Conservation (phyloP, 2,329 filamentous ascomycete genomes). For the Graphilbum sp. region DNA sequence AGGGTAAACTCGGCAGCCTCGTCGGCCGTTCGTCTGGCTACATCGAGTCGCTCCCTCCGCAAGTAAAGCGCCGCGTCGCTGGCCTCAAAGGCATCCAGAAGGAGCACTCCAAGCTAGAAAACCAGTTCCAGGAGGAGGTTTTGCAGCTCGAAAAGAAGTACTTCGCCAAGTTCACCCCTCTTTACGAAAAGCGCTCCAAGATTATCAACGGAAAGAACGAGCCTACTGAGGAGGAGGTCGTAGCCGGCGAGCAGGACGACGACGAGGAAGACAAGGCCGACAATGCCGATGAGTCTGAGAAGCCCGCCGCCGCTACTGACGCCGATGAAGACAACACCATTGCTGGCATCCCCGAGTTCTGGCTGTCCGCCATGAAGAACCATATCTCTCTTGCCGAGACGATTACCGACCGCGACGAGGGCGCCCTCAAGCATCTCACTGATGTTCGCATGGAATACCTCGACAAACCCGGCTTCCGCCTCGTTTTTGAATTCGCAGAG, state of each 20-base stretch:
- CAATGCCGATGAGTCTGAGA: constrained; percentile 32
- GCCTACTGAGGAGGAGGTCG: constrained; percentile 74
- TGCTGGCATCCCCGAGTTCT: constrained; percentile 93
- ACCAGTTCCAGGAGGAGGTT: constrained; percentile 96
- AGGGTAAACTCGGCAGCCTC: constrained; percentile 84
- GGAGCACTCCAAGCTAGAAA: constrained; percentile 95
- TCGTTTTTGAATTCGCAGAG: constrained; percentile 91
- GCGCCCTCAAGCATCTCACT: constrained; percentile 71
- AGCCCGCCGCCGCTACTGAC: constrained; percentile 30
- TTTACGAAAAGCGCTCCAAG: constrained; percentile 85
- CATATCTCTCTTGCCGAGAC: constrained; percentile 93
- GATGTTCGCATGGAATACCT: constrained; percentile 99
- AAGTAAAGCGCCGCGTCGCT: constrained; percentile 82
- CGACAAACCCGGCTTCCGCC: constrained; percentile 91
- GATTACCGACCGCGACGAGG: constrained; percentile 96
- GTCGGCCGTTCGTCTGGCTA: constrained; percentile 94
- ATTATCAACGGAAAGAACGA: constrained; percentile 82
- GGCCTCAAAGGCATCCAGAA: constrained; percentile 97
- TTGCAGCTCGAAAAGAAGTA: constrained; percentile 98
- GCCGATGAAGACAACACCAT: constrained; percentile 33
- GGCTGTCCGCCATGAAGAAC: constrained; percentile 99
- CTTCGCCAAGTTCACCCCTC: constrained; percentile 93
- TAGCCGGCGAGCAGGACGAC: constrained; percentile 67
- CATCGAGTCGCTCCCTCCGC: constrained; percentile 82
- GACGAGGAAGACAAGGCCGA: constrained; percentile 50